Evolutionary conservation across 257 asterid species (phyloP), one percentile per base, ranked within the genome.

Genomic region (Solanum medicagineum): DNA sequence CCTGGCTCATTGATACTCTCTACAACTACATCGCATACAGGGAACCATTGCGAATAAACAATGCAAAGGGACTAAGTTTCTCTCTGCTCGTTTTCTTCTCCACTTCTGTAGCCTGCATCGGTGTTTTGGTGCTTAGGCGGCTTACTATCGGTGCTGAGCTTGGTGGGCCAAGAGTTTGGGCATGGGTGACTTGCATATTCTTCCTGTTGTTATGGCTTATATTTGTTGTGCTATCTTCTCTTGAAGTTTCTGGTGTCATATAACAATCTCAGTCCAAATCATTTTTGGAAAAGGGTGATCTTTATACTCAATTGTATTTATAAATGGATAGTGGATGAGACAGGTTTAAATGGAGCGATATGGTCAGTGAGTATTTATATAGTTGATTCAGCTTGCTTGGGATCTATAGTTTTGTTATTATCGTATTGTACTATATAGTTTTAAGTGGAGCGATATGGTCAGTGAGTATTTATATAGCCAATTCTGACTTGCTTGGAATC

Each of bases 131-230:
- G 51, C 83, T 93, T 40, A 86, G 99, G 82, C 94, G 98, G 9
- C 71, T 90, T 7, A 89, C 91, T 19, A 84, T 94, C 62, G 99
- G 99, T 54, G 98, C 96, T 2, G 99, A 96, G 89, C 96, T 96
- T 26, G 99, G 99, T 11, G 99, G 99, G 6, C 98, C 99, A 1
- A 94, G 83, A 77, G 62, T 88, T 14, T 96, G 98, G 98, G 98
- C 99, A 1, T 96, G 99, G 99, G 73, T 89, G 1, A 96, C 99
- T 51, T 85, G 91, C 85, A 77, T 89, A 55, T 96, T 83, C 83
- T 93, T 96, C 82, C 89, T 96, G 93, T 71, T 90, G 32, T 84
- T 96, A 32, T 96, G 98, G 98, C 90, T 96, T 68, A 82, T 90
- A 42, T 96, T 94, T 88, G 95, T 94, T 54, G 86, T 85, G 9